Evolutionary conservation across 1,284 basidiomycete species (phyloP), one percentile per base, ranked within the genome.

Genomic region (Malassezia pachydermatis): DNA sequence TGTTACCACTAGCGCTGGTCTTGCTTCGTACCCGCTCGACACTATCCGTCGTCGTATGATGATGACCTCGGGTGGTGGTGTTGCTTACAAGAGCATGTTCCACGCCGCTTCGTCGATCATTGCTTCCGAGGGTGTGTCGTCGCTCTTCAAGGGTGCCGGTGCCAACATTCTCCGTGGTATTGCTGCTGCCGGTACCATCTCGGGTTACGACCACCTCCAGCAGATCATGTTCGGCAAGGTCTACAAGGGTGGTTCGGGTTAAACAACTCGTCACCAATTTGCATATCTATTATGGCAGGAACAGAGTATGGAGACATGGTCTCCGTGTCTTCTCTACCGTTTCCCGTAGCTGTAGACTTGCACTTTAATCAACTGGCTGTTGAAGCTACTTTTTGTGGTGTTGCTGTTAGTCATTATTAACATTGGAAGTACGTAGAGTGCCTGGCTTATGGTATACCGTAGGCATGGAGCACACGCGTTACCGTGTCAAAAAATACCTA

Each of bases 161-260:
- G 88, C 88, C 75, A 92, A 94, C 80, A 89, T 92, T 65, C 86
- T 94, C 70, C 88, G 88, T 84, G 88, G 89, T 82, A 85, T 92
- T 73, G 89, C 88, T 70, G 89, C 88, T 78, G 88, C 89, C 76
- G 88, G 88, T 87, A 89, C 92, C 61, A 76, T 94, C 70, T 88
- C 88, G 34, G 78, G 90, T 52, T 70, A 70, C 67, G 67, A 92
- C 81, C 85, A 89, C 77, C 81, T 90, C 73, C 88, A 92, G 76
- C 67, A 73, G 64, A 50, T 74, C 60, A 59, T 74, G 59, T 72
- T 73, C 70, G 73, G 72, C 59, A 73, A 73, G 65, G 67, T 67
- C 54, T 69, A 69, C 67, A 65, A 64, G 60, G 41, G 45, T 39
- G 45, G 45, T n/a, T 53, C 48, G 33, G 48, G 48, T 39, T 50